Evolutionary conservation across 1,284 basidiomycete species (phyloP), one percentile per base, ranked within the genome.

Genomic region (Uromyces viciae-fabae): DNA sequence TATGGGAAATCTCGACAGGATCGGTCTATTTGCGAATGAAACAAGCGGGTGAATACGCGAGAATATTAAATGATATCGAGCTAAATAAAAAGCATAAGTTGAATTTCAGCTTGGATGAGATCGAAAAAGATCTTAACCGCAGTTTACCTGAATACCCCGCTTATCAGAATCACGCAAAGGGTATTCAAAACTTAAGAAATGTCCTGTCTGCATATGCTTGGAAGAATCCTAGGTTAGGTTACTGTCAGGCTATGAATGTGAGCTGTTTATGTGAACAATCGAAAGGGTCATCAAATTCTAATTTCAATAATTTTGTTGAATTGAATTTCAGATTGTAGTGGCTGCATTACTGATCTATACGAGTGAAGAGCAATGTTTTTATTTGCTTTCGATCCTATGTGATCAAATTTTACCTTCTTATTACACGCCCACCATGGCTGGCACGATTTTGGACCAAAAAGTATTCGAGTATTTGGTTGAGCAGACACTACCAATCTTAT

Each of bases 341-440:
- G 79, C 79, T 36, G 79, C 79, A n/a, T 68, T 81, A 31, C 58
- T 81, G 22, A 81, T 81, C 83, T 99, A 98, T 86, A 95, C 97
- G 93, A 97, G 94, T 15, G 97, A 99, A 87, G 97, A 99, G 85
- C 97, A 99, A 87, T 93, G 95, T 40, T 99, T 99, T 87, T 99
- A 95, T 95, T 88, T 98, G 4, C 90, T 99, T 11, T 94, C 97
- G 85, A 94, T 98, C 0, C 89, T 99, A 3, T 99, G 97, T 84
- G 94, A 97, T 84, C 90, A 95, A 49, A 90, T 99, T 49, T 88
- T 99, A 28, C 97, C 97, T 0, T 97, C 97, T 25, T 99, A 99
- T 87, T 99, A 98, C 86, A 93, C 93, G 82, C 94, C 95, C 11
- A 97, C 95, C 0, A 99, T 99, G 97, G 95, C 98, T 83, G 97